Evolutionary conservation across 192 early-diverging fungal species (phyloP).

Genomic region (Podila minutissima): DNA sequence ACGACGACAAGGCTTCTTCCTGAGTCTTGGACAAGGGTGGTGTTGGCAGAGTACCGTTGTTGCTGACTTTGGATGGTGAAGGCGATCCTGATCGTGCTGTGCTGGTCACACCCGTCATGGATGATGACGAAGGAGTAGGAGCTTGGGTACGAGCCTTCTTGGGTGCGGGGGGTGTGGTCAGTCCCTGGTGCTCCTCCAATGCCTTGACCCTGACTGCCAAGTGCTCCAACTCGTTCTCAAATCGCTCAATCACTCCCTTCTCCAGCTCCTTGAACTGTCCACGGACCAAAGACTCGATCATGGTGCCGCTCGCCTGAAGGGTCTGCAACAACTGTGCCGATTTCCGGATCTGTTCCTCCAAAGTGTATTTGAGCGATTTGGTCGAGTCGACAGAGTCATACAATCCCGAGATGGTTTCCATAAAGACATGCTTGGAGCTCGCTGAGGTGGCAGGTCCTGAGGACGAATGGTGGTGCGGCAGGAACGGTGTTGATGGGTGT

Average conservation of each 20-base stretch:
- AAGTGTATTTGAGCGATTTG: slow-evolving; percentile 63
- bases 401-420: slow-evolving; percentile 60
- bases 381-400: slow-evolving; percentile 69
- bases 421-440: slow-evolving; percentile 50
- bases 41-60: slow-evolving; percentile 44
- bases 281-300: slow-evolving; percentile 84
- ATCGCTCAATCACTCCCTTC: slow-evolving; percentile 61
- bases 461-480: slow-evolving; percentile 22
- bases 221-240: slow-evolving; percentile 55
- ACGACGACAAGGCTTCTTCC: not conserved
- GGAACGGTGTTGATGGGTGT: slow-evolving; percentile 56
- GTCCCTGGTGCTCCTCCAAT: slow-evolving; percentile 40
- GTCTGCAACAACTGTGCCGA: slow-evolving; percentile 77
- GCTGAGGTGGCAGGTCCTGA: slow-evolving; percentile 2
- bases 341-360: slow-evolving; percentile 83
- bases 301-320: slow-evolving; percentile 72
- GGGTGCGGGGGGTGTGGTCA: slow-evolving; percentile 26
- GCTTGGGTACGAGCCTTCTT: slow-evolving; percentile 10
- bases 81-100: slow-evolving; percentile 18
- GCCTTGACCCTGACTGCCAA: slow-evolving; percentile 20
- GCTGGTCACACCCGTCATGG: slow-evolving; percentile 5
- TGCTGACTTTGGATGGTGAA: slow-evolving; percentile 8
- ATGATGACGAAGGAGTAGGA: not conserved
- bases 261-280: slow-evolving; percentile 81
- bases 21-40: slow-evolving; percentile 47